phyloP scores from a whole-genome alignment of 371 early-diverging fungal genomes.

The Catenaria anguillulae region DNA sequence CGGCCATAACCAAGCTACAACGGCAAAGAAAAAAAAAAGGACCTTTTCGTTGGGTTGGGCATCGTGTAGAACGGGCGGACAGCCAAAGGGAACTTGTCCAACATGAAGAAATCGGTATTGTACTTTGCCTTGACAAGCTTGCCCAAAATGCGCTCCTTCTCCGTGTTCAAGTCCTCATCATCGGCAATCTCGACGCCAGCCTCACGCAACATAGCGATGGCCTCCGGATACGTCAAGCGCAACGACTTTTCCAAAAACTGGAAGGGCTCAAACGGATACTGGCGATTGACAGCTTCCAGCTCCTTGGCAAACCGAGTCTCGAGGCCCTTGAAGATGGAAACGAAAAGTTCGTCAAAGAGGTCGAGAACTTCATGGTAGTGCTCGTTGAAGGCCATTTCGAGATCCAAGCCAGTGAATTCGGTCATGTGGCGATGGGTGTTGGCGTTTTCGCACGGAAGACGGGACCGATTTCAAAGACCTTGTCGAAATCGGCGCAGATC shows the following conservation, averaged over 20 bases:
- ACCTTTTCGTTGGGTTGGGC: constrained; percentile 76
- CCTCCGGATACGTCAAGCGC: constrained; percentile 78
- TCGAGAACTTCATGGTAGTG: constrained; percentile 96
- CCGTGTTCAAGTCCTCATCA: constrained; percentile 86
- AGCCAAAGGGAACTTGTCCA: constrained; percentile 97
- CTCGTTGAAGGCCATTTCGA: constrained; percentile 98
- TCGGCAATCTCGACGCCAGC: constrained; percentile 85
- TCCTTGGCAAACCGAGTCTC: constrained; percentile 66
- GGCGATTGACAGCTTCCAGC: constrained; percentile 74
- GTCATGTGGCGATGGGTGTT: constrained; percentile 99
- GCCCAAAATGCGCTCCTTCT: constrained; percentile 87
- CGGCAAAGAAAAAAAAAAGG: background rate
- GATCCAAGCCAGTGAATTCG: constrained; percentile 98
- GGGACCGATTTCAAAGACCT: constrained; percentile 98
- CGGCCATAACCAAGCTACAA: too few relatives aligned
- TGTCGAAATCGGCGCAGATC: constrained; percentile 94
- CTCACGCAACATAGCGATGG: constrained; percentile 80
- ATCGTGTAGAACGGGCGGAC: constrained; percentile 99
- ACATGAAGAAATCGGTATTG: constrained; percentile 95
- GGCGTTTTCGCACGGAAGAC: constrained; percentile 99
- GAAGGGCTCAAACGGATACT: constrained; percentile 88
- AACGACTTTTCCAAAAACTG: constrained; percentile 75
- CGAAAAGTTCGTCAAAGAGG: constrained; percentile 81
- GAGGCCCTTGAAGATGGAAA: constrained; percentile 77
- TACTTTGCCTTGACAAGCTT: constrained; percentile 87